Evolutionary conservation across 2,329 filamentous ascomycete genomes (phyloP).

Genomic region (Atkinsonella texensis): DNA sequence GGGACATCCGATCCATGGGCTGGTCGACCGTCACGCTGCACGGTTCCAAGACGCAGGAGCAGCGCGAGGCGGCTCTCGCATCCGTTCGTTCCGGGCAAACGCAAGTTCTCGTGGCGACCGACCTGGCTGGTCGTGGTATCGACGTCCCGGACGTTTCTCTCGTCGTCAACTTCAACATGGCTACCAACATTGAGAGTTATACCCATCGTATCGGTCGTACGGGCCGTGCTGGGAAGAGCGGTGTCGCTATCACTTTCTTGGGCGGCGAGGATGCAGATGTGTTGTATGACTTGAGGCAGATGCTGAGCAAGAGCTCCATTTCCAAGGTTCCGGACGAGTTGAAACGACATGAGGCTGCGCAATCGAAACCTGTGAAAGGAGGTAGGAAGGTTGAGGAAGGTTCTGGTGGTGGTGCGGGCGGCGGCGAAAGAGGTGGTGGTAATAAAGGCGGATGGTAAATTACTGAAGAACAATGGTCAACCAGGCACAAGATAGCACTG

Average conservation of each 20-base stretch:
- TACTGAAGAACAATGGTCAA: neutral
- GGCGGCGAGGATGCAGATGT: slow-evolving; percentile 83
- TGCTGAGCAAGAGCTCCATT: slow-evolving; percentile 81
- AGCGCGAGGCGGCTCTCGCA: slow-evolving; percentile 83
- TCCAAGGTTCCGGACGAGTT: slow-evolving; percentile 87
- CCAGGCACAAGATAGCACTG: neutral
- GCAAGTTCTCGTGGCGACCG: slow-evolving; percentile 87
- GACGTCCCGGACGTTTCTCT: slow-evolving; percentile 89
- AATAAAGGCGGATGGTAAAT: slow-evolving; percentile 3
- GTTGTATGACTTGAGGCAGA: slow-evolving; percentile 90
- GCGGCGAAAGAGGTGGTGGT: slow-evolving; percentile 10
- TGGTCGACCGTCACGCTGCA: slow-evolving; percentile 84
- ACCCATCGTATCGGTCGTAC: slow-evolving; percentile 95
- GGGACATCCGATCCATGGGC: slow-evolving; percentile 90
- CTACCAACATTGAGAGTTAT: slow-evolving; percentile 81
- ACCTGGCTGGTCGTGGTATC: slow-evolving; percentile 93
- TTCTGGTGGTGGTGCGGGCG: slow-evolving; percentile 9
- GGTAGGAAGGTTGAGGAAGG: slow-evolving; percentile 21
- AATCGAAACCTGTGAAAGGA: slow-evolving; percentile 54
- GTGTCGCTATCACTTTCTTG: slow-evolving; percentile 91
- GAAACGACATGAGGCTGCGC: slow-evolving; percentile 78
- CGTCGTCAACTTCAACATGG: slow-evolving; percentile 99
- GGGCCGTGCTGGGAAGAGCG: slow-evolving; percentile 91
- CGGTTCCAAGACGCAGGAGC: slow-evolving; percentile 93
- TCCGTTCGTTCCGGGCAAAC: slow-evolving; percentile 71